Conservation (phyloP, 352 stramenopile species). For the Phytophthora cryptogea region DNA sequence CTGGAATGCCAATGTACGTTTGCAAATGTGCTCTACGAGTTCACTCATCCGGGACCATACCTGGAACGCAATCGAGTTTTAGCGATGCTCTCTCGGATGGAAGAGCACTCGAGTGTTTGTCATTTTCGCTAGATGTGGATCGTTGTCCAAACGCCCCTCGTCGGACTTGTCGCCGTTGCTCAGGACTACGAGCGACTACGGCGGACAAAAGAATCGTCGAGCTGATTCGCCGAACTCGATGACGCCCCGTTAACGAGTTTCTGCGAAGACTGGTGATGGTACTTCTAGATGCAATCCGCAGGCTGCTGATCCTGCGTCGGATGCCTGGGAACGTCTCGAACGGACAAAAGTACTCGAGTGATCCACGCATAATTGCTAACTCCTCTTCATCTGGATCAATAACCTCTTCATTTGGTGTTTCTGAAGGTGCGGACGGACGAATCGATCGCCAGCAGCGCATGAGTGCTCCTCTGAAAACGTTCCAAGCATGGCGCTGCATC, state of each 20-base stretch:
- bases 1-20: constrained; percentile 6
- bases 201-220: constrained; percentile 16
- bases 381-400: constrained; percentile 30
- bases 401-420: constrained; percentile 1
- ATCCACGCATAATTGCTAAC: constrained; percentile 44
- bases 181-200: not conserved
- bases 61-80: constrained; percentile 7
- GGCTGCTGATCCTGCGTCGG: not conserved
- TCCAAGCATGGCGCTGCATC: constrained; percentile 43
- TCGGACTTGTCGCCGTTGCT: constrained; percentile 12
- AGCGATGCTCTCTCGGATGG: constrained; percentile 2
- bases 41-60: constrained; percentile 14
- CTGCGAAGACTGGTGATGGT: constrained; percentile 1
- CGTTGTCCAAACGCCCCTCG: constrained; percentile 20
- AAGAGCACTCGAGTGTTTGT: constrained; percentile 1
- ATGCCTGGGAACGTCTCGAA: constrained; percentile 50
- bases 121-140: constrained; percentile 10
- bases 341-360: constrained; percentile 48
- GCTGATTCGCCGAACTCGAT: constrained; percentile 19
- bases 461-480: constrained; percentile 28
- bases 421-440: not conserved
- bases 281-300: constrained; percentile 1
- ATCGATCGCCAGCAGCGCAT: constrained; percentile 3
- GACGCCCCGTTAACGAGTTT: constrained; percentile 18
- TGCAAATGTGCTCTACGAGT: not conserved